Evolutionary conservation across 2,329 filamentous ascomycete genomes (phyloP), one percentile per base, ranked within the genome.

Genomic region (Cladosporium sp.): DNA sequence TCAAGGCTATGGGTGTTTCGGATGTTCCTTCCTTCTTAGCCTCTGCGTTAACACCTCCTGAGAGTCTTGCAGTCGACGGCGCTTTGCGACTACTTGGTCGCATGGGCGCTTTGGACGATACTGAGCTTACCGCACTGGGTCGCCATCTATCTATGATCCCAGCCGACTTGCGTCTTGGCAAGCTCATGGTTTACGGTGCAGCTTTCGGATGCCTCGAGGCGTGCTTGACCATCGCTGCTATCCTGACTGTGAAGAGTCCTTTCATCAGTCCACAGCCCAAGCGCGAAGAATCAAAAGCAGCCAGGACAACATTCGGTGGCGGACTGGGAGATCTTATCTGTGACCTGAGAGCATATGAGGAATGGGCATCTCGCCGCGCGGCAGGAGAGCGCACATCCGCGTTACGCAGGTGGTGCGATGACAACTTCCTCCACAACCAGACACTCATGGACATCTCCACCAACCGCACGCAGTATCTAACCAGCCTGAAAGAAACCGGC

Each of bases 101-200:
- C 11, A 96, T 99, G 84, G 95, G 95, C 32, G 94, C 93, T 0
- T 83, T 98, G 16, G 91, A 95, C 71, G 91, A 91, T 53, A 88
- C 92, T 65, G 90, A 92, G 72, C 84, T 99, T 48, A 98, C 95
- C 0, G 93, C 93, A 3, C 88, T 99, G 56, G 95, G 95, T 46
- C 89, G 91, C 62, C 95, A 98, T 79, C 83, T 99, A n/a, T 91
- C 93, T 21, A 92, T 96, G 87, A 93, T 99, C 59, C 95, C 95
- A 1, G 92, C 94, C 0, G 95, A 99, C 74, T 84, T 99, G 57
- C 88, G 94, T 30, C 96, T 93, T 76, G 92, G 91, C 54, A 99
- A 99, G 78, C 84, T 99, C 36, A 92, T 99, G 85, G 91, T 99
- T 3, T 97, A 96, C 74, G 95, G 95, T 6, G 90, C 92, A 18